Evolutionary conservation across 371 early-diverging fungal genomes (phyloP).

Genomic region (Choanephora cucurbitarum): DNA sequence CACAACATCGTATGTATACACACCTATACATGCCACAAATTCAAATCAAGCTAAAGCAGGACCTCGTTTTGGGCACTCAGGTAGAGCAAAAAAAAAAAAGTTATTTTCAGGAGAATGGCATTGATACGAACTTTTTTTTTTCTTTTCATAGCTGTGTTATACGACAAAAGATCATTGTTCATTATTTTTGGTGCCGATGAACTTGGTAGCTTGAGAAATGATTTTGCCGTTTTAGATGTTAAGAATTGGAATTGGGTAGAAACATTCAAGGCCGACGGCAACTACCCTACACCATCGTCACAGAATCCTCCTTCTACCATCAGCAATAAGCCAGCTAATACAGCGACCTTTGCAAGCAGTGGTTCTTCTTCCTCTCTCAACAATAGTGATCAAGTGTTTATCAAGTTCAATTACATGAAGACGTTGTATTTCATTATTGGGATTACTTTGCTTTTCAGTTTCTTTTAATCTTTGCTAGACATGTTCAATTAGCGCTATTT

Average conservation of each 20-base stretch:
- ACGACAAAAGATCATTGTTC: conserved; percentile 14
- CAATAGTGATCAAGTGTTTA: too few relatives aligned
- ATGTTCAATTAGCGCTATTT: too few relatives aligned
- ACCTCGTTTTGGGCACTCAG: conserved; percentile 25
- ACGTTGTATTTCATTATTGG: too few relatives aligned
- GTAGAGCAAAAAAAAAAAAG: too few relatives aligned
- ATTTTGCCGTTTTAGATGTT: conserved; percentile 19
- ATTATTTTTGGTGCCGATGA: conserved; percentile 23
- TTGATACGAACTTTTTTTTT: neutral
- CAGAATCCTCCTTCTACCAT: neutral
- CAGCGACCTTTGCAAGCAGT: too few relatives aligned
- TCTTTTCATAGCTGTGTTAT: conserved; percentile 6
- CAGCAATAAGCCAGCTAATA: too few relatives aligned
- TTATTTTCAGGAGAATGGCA: too few relatives aligned
- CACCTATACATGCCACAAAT: conserved; percentile 2
- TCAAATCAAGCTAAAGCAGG: conserved; percentile 8
- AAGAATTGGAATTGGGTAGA: conserved; percentile 15
- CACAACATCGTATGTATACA: conserved; percentile 18
- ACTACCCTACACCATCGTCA: neutral
- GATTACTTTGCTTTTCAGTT: too few relatives aligned
- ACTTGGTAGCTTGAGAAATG: conserved; percentile 16
- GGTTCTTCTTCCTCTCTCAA: too few relatives aligned
- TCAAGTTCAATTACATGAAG: too few relatives aligned
- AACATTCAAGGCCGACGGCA: conserved; percentile 8
- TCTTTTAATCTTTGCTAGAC: too few relatives aligned